Conservation (phyloP, 2,329 filamentous ascomycete species). For the Dactylellina drechsleri region DNA sequence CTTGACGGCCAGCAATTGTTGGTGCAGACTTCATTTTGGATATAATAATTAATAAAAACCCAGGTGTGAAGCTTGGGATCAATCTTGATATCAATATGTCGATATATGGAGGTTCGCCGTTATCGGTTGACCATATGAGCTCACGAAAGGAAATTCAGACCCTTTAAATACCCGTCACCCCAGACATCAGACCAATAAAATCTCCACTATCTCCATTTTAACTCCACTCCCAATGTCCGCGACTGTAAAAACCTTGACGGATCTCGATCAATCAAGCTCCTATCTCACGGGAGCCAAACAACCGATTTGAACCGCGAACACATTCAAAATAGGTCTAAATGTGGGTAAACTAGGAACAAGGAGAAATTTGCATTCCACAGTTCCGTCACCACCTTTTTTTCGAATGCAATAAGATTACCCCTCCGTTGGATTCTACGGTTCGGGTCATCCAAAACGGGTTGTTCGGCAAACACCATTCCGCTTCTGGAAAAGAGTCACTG, state of each 20-base stretch:
- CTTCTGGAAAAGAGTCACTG: slow-evolving; percentile 5
- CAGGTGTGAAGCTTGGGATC: not conserved
- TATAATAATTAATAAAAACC: not conserved
- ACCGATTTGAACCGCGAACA: not conserved
- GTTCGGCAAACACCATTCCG: slow-evolving; percentile 1
- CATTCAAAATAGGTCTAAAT: not conserved
- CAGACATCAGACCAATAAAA: not conserved
- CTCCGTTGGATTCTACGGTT: too few species aligned
- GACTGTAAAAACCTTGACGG: not conserved
- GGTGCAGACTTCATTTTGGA: not conserved
- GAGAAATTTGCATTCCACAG: not conserved
- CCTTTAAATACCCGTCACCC: slow-evolving; percentile 6
- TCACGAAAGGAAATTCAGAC: not conserved
- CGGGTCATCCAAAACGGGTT: too few species aligned
- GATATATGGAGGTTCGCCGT: not conserved
- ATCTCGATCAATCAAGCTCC: not conserved
- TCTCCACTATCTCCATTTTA: slow-evolving; percentile 7
- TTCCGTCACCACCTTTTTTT: not conserved
- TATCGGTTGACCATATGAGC: not conserved
- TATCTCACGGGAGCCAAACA: not conserved
- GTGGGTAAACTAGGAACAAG: not conserved
- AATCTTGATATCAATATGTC: not conserved
- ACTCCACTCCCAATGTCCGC: slow-evolving; percentile 1
- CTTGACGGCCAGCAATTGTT: slow-evolving; percentile 35
- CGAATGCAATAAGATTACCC: too few species aligned